These are phyloP conservation scores for Aureobasidium uvarum DNA, from an alignment of 2,329 filamentous ascomycete species.

Conservation along the genomic window DNA sequence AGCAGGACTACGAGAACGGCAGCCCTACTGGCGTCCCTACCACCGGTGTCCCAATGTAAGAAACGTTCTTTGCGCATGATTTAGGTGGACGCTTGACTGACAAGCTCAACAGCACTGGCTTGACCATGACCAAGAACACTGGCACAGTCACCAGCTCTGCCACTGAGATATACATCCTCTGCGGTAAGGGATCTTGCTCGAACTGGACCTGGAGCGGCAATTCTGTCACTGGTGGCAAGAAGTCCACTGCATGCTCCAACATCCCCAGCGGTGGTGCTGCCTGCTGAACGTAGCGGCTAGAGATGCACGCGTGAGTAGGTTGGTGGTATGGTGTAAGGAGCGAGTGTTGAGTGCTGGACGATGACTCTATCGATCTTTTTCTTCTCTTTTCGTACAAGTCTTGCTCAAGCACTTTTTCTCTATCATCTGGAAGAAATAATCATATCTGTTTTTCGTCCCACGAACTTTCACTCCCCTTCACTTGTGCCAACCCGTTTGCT, in stretches of 20 bases:
- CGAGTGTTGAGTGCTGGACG: not conserved
- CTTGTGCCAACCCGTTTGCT: not conserved
- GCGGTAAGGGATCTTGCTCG: constrained; percentile 48
- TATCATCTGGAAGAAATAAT: constrained; percentile 1
- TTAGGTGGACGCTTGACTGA: not conserved
- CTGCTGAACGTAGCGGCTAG: not conserved
- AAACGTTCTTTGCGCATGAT: not conserved
- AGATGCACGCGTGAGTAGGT: not conserved
- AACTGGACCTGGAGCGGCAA: constrained; percentile 55
- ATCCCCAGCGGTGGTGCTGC: constrained; percentile 35
- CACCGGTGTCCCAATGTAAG: constrained; percentile 27
- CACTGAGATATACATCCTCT: constrained; percentile 53
- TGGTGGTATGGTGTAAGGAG: not conserved
- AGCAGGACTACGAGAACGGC: constrained; percentile 59
- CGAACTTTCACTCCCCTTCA: not conserved
- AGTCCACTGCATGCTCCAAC: constrained; percentile 43
- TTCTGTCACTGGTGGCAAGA: constrained; percentile 53
- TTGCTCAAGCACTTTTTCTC: constrained; percentile 2
- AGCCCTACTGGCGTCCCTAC: constrained; percentile 48
- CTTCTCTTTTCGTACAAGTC: not conserved
- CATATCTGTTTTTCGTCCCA: not conserved
- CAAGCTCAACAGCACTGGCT: constrained; percentile 39
- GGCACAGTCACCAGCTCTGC: constrained; percentile 45
- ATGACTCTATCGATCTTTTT: not conserved
- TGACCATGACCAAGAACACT: constrained; percentile 47